Percentiles rank a stretch among this genome's conserved stretches.
These are phyloP conservation scores for Trichoderma reesei DNA, from an alignment of 495 filamentous ascomycete genomes.

Conservation along the genomic window DNA sequence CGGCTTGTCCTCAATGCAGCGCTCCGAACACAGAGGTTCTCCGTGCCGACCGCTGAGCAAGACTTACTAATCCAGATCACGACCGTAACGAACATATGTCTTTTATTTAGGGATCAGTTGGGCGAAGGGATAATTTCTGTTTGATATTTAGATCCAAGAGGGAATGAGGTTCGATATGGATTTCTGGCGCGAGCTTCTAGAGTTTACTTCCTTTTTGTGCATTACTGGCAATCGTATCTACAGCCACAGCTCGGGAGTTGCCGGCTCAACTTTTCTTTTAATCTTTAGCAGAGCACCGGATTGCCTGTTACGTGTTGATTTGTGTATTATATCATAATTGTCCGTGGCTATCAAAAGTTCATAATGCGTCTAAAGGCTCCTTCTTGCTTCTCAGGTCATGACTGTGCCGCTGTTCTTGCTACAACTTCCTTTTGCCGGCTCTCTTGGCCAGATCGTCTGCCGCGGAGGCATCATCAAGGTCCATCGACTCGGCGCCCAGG, in stretches of 20 bases:
- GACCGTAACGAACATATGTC: background rate
- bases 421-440: slow-evolving; percentile 29
- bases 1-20: background rate
- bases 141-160: background rate
- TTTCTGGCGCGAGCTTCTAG: background rate
- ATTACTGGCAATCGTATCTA: background rate
- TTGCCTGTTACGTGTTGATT: background rate
- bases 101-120: background rate
- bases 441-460: slow-evolving; percentile 30
- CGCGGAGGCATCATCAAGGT: slow-evolving; percentile 20
- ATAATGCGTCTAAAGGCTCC: background rate
- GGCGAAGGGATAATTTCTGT: background rate
- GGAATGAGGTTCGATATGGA: background rate
- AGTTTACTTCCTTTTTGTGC: background rate
- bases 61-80: background rate
- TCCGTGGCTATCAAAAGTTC: background rate
- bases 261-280: background rate
- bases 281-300: background rate
- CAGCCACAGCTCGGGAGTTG: background rate
- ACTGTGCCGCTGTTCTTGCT: background rate
- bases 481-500: slow-evolving; percentile 13
- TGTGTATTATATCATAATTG: background rate
- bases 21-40: background rate
- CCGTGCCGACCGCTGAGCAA: background rate
- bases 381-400: background rate